These are phyloP conservation scores for Rhytidhysteron rufulum DNA, from an alignment of 2,329 filamentous ascomycete genomes.

Conservation along the genomic window DNA sequence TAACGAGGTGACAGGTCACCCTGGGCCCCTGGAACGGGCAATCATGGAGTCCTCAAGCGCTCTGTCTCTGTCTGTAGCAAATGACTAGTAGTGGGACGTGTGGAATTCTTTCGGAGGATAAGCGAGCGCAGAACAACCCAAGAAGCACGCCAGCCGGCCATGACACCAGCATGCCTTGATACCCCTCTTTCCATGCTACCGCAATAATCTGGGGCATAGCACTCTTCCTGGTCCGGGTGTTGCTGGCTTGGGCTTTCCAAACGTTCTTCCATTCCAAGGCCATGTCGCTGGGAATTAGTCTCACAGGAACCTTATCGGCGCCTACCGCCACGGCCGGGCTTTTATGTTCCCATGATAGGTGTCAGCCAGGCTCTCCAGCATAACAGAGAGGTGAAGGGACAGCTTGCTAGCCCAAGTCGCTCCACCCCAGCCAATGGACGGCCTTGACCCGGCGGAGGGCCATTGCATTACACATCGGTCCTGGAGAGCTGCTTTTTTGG, in stretches of 20 bases:
- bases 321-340: constrained; percentile 12
- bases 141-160: background rate
- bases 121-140: background rate
- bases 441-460: background rate
- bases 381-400: constrained; percentile 5
- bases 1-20: constrained; percentile 6
- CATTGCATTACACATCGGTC: background rate
- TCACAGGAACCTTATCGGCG: constrained; percentile 17
- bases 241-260: constrained; percentile 6
- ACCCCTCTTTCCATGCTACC: constrained; percentile 1
- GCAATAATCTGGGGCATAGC: constrained; percentile 2
- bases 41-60: too few relatives aligned
- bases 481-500: background rate
- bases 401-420: constrained; percentile 5
- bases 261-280: constrained; percentile 21
- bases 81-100: background rate
- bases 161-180: constrained; percentile 1
- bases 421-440: constrained; percentile 7
- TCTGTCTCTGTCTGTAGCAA: too few relatives aligned
- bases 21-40: too few relatives aligned
- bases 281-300: constrained; percentile 29
- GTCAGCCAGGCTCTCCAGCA: constrained; percentile 1
- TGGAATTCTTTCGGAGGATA: background rate
- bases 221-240: constrained; percentile 1
- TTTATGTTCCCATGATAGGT: constrained; percentile 12